Base-by-base conservation (phyloP, 2,329 filamentous ascomycete species). In the Trichoderma sp. region DNA sequence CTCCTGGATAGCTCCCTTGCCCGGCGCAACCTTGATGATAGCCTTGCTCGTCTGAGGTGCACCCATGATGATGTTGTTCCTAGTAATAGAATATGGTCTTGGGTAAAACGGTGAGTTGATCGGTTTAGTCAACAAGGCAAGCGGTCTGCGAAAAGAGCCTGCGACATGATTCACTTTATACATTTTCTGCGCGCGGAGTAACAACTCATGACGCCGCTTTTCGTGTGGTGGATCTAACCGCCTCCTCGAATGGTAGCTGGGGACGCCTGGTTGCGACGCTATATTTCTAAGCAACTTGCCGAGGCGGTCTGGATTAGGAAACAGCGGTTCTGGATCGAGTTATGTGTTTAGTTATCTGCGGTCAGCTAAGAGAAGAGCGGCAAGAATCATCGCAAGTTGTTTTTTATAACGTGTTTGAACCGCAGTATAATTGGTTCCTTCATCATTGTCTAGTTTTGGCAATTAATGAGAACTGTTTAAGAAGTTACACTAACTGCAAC, bases 231-330 rank as follows among this genome's bases (percentile, higher is more conserved):
- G 61, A 64, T 64, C 43, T 56, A 16, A 43, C 55, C 16, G 11
- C 10, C 43, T 64, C 33, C 19, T 64, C 49, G 6, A 55, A 56
- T 37, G 35, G 7, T 14, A 43, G 35, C 40, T 24, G 49, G 37
- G 35, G 4, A 10, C 7, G 6, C 24, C 14, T 21, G 19, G 37
- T 64, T 56, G 49, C 61, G 14, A 19, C 29, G 43, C 27, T 58
- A 37, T 35, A 56, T 64, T 64, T 64, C 47, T 64, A 64, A 64
- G 49, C 61, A 49, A 21, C 5, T 35, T 35, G 40, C 37, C 10
- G 14, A 63, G 21, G 2, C 4, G 40, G 37, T n/a, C 21, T 19
- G n/a, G 29, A 52, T 62, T 52, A 52, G 59, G 43, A 52, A 62
- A n/a, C 58, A 13, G 3, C 4, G 33, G 21, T 52, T 49, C 6